phyloP scores from a whole-genome alignment of 768 basidiomycete species.

The Exidia glandulosa region DNA sequence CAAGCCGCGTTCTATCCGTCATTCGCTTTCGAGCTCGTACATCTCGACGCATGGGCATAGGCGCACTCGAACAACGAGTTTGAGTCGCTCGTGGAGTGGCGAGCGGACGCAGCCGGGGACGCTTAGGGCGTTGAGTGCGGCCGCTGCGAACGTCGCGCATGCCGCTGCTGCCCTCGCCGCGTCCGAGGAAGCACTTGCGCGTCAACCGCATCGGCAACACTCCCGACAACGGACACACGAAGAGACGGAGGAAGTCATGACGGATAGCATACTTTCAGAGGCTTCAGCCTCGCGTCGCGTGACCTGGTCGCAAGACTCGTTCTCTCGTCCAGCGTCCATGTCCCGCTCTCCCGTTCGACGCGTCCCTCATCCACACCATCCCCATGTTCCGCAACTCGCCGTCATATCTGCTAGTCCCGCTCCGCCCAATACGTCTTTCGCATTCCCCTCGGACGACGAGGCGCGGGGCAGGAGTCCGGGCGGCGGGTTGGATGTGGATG shows the following conservation, averaged over 20 bases:
- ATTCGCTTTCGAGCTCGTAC: not conserved
- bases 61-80: conserved; percentile 50
- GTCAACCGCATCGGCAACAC: conserved; percentile 20
- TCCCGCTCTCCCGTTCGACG: too few relatives aligned
- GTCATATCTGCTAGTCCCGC: too few relatives aligned
- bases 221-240: too few relatives aligned
- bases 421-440: too few relatives aligned
- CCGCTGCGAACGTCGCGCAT: conserved; percentile 61
- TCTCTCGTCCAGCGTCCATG: too few relatives aligned
- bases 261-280: not conserved
- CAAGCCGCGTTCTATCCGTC: conserved; percentile 16
- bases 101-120: not conserved
- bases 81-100: not conserved
- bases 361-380: too few relatives aligned
- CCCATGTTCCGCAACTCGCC: conserved; percentile 19
- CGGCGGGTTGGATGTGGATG: too few relatives aligned
- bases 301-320: conserved; percentile 29
- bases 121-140: conserved; percentile 39
- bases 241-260: conserved; percentile 8
- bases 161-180: conserved; percentile 61
- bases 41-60: conserved; percentile 10
- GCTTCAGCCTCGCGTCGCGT: too few relatives aligned
- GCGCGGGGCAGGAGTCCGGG: too few relatives aligned
- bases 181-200: conserved; percentile 19
- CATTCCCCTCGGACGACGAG: too few relatives aligned